A percentile compares a stretch with the other conserved stretches of the same genome.
phyloP scores from a whole-genome alignment of 805 yeast genomes.

The Monosporozyma aquatica region DNA sequence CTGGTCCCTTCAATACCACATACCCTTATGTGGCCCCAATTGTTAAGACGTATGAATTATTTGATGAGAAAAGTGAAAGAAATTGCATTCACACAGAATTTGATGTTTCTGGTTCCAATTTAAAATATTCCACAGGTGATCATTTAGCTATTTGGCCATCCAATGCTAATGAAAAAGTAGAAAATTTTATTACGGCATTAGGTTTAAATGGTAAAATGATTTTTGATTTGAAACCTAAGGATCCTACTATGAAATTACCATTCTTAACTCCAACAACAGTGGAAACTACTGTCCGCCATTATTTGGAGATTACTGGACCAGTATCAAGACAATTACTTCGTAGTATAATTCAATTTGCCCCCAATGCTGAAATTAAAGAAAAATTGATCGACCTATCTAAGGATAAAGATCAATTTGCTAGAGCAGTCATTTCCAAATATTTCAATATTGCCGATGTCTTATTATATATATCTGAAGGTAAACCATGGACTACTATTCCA shows the following conservation, averaged over 20 bases:
- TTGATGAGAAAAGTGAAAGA: conserved; percentile 47
- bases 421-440: conserved; percentile 49
- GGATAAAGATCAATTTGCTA: conserved; percentile 62
- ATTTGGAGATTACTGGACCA: conserved; percentile 85
- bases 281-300: conserved; percentile 76
- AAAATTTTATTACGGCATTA: conserved; percentile 54
- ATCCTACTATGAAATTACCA: conserved; percentile 54
- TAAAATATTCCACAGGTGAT: conserved; percentile 90
- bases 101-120: conserved; percentile 64
- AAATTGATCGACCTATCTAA: conserved; percentile 41
- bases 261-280: conserved; percentile 78
- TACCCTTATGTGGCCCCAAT: conserved; percentile 82
- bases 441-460: conserved; percentile 73
- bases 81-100: conserved; percentile 87
- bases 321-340: conserved; percentile 81
- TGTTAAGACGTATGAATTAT: conserved; percentile 56
- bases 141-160: conserved; percentile 94
- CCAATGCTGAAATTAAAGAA: conserved; percentile 40
- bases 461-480: conserved; percentile 50
- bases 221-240: conserved; percentile 57
- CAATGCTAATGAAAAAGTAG: conserved; percentile 66
- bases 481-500: conserved; percentile 69
- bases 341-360: conserved; percentile 76
- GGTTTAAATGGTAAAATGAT: conserved; percentile 45
- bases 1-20: conserved; percentile 74